Percentiles rank a stretch among this genome's conserved stretches.
phyloP scores from a whole-genome alignment of 768 basidiomycete genomes.

The Gelatoporia subvermispora region DNA sequence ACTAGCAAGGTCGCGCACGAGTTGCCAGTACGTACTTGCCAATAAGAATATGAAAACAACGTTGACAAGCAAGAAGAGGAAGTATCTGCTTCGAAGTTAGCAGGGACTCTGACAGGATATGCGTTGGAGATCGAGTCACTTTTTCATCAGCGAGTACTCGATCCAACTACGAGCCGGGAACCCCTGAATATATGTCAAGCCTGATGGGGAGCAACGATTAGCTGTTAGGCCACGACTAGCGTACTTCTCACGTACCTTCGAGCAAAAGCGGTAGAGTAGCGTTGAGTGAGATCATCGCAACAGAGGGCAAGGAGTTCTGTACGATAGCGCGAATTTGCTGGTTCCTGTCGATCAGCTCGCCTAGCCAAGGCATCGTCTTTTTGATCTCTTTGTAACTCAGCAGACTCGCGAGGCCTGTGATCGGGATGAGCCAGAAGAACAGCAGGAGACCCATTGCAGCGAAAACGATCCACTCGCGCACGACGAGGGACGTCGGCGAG shows the following conservation, averaged over 20 bases:
- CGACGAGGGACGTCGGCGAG: constrained; percentile 48
- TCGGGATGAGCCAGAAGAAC: constrained; percentile 91
- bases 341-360: constrained; percentile 75
- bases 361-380: constrained; percentile 84
- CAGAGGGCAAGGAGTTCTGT: constrained; percentile 89
- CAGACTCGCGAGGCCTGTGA: constrained; percentile 79
- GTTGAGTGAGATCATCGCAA: constrained; percentile 88
- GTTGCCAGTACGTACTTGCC: constrained; percentile 87
- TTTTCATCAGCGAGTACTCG: constrained; percentile 87
- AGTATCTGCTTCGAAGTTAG: constrained; percentile 56
- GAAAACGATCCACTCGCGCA: constrained; percentile 71
- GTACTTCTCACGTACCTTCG: constrained; percentile 51
- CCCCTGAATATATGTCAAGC: constrained; percentile 86
- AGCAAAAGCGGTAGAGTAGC: constrained; percentile 83
- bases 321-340: constrained; percentile 80
- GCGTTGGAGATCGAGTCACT: constrained; percentile 44
- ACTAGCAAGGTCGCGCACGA: constrained; percentile 87
- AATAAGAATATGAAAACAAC: constrained; percentile 93
- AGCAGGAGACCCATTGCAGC: constrained; percentile 66
- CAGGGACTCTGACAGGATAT: constrained; percentile 4
- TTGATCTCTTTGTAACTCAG: constrained; percentile 94
- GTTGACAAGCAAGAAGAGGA: constrained; percentile 86
- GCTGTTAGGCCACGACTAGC: not conserved
- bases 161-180: constrained; percentile 87
- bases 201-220: constrained; percentile 25